phyloP scores from a whole-genome alignment of 2,329 filamentous ascomycete species.

The Claviceps sp. region DNA sequence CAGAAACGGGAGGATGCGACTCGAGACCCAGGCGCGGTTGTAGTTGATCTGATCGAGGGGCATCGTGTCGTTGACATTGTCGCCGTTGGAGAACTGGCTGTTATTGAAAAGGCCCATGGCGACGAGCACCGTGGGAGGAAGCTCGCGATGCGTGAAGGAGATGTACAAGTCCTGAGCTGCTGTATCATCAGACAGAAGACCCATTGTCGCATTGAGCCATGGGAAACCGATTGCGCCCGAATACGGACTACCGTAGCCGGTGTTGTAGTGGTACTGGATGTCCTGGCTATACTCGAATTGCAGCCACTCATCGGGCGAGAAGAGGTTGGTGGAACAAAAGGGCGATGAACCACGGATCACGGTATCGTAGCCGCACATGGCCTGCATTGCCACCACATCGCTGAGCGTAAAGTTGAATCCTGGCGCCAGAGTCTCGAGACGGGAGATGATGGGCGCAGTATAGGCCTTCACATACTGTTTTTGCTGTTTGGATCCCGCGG shows the following conservation, averaged over 20 bases:
- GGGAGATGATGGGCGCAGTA: constrained; percentile 44
- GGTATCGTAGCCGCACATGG: constrained; percentile 52
- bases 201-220: constrained; percentile 50
- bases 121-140: constrained; percentile 53
- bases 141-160: constrained; percentile 56
- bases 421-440: constrained; percentile 38
- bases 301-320: constrained; percentile 51
- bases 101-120: constrained; percentile 60
- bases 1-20: constrained; percentile 50
- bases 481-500: constrained; percentile 42
- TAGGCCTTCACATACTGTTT: constrained; percentile 38
- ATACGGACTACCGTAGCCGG: constrained; percentile 47
- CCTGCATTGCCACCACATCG: constrained; percentile 53
- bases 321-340: constrained; percentile 47
- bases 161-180: constrained; percentile 46
- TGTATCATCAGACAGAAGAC: constrained; percentile 28
- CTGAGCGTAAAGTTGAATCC: constrained; percentile 49
- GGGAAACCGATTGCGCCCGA: constrained; percentile 48
- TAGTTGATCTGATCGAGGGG: constrained; percentile 49
- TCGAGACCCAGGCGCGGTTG: constrained; percentile 48
- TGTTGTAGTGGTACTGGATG: constrained; percentile 51
- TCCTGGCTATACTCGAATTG: constrained; percentile 53
- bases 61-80: constrained; percentile 48
- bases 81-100: constrained; percentile 37
- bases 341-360: constrained; percentile 48